Base-by-base conservation (phyloP, 768 basidiomycete species). In the Candolleomyces aberdarensis region DNA sequence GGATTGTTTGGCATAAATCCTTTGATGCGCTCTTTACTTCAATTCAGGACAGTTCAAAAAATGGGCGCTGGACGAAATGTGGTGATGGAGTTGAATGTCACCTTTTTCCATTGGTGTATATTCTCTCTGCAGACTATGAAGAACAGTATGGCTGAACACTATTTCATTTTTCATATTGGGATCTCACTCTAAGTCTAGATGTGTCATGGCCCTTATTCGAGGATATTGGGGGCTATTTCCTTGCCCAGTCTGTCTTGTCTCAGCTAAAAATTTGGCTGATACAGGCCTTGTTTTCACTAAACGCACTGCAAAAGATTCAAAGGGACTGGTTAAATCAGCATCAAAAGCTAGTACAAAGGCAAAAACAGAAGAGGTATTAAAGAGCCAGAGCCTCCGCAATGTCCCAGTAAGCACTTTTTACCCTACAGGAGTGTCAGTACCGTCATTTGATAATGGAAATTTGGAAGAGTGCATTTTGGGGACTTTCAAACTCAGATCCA, bases 81-180 rank as follows among this genome's bases (percentile, higher is more conserved):
- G 71, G 70, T 10, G 68, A 77, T 52, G 61, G 63, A 3, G 59
- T 74, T 15, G 0, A 7, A 0, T 66, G 63, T 0, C 62, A 46
- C 19, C 22, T 80, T 1, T 78, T 71, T n/a, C 75, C 73, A 0
- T 19, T 70, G 6, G 62, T 80, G 29, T 40, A 75, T 0, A 77
- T 80, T 4, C 62, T 78, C 0, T 77, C 74, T 6, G 73, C 72
- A 1, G 76, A 79, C 61, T 79, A 76, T 43, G 74, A 80, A 59
- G 78, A 80, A 66, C 74, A 75, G 78, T 80, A 66, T 50, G 76
- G 69, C 8, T 8, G 8, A 7, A 10, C 14, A 9, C 8, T 7
- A 8, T 49, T 14, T n/a, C n/a, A 7, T 15, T 49, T 22, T 19
- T 8, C 10, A 9, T 49, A 10, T 49, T 9, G 20, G 10, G 20